Conservation (phyloP, 148 eudicot genomes). For the Mesembryanthemum crystallinum region DNA sequence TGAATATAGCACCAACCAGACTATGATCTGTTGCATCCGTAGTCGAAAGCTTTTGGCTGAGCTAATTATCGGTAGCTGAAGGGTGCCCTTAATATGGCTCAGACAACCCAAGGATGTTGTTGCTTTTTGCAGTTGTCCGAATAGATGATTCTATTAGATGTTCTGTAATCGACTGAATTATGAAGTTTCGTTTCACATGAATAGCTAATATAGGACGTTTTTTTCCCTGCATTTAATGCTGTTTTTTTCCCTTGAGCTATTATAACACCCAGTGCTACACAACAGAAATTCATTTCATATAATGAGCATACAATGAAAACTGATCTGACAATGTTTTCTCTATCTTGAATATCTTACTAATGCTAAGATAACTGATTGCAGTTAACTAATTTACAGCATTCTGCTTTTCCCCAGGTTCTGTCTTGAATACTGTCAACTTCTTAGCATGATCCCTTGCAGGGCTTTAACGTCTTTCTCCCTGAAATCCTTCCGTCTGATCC, state of each 20-base stretch:
- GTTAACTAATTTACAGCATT: too few species aligned
- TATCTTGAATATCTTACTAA: background rate
- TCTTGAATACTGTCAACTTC: background rate
- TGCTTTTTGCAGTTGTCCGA: background rate
- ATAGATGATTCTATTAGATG: background rate
- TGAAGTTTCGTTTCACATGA: background rate
- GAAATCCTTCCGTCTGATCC: slow-evolving; percentile 14
- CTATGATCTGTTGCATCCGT: background rate
- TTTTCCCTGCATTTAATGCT: background rate
- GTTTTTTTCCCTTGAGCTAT: background rate
- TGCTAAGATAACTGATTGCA: background rate
- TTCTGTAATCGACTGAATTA: background rate
- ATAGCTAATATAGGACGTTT: background rate
- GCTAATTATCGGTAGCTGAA: background rate
- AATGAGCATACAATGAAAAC: background rate
- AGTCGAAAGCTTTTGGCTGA: background rate
- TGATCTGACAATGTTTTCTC: background rate
- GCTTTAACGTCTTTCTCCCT: background rate
- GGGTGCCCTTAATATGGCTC: background rate
- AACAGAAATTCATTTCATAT: background rate
- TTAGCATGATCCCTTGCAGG: background rate
- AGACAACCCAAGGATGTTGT: background rate
- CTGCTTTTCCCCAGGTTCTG: background rate
- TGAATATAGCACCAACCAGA: background rate
- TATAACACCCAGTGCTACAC: background rate